phyloP scores from a whole-genome alignment of 2,329 filamentous ascomycete genomes.

The Talaromyces albobiverticillius region DNA sequence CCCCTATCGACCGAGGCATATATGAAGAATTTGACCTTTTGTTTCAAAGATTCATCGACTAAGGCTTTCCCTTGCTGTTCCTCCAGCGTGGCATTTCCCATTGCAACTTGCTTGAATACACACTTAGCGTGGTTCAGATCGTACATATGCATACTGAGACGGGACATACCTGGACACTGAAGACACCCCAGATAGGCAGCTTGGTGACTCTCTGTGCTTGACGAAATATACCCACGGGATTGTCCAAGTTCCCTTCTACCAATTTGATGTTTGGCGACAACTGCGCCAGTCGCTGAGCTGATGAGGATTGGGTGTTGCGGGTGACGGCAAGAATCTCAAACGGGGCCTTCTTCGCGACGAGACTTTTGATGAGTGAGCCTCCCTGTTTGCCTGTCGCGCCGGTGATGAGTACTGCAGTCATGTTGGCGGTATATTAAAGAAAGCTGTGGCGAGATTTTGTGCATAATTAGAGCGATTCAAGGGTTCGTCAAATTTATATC shows the following conservation, averaged over 20 bases:
- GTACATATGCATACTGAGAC: background rate
- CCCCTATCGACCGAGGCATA: conserved; percentile 65
- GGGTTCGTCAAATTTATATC: too few relatives aligned
- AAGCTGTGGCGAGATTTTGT: too few relatives aligned
- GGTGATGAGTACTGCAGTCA: conserved; percentile 29
- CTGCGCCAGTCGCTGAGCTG: conserved; percentile 48
- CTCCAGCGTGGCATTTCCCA: conserved; percentile 30
- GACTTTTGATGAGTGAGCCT: conserved; percentile 31
- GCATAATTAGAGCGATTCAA: too few relatives aligned
- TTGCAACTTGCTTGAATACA: background rate
- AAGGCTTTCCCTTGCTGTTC: conserved; percentile 57
- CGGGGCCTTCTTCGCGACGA: conserved; percentile 25
- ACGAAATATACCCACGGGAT: conserved; percentile 51
- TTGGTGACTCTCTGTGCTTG: conserved; percentile 37
- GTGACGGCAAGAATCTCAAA: conserved; percentile 60
- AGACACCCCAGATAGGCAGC: conserved; percentile 57
- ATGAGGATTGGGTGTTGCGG: conserved; percentile 51
- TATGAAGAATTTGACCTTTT: conserved; percentile 59
- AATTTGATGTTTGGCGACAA: conserved; percentile 51
- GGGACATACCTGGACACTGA: conserved; percentile 54
- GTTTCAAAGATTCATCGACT: conserved; percentile 56
- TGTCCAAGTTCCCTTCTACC: conserved; percentile 57
- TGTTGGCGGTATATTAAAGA: background rate
- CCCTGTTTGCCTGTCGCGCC: conserved; percentile 45
- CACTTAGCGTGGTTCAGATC: background rate